Conservation (phyloP, 352 stramenopile species). For the Globisporangium splendens region DNA sequence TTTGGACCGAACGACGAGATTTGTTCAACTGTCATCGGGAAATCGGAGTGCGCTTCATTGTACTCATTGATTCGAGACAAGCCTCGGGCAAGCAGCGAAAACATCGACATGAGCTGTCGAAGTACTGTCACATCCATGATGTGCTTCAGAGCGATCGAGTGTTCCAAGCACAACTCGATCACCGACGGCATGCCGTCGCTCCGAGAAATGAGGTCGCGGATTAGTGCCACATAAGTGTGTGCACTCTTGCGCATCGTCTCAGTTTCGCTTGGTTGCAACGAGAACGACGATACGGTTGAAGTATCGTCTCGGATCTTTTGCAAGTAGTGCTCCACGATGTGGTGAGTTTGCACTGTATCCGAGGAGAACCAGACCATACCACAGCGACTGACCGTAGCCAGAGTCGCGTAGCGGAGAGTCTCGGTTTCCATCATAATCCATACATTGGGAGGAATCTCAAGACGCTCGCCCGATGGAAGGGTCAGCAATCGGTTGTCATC, state of each 20-base stretch:
- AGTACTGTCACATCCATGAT: conserved; percentile 96
- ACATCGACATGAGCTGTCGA: conserved; percentile 95
- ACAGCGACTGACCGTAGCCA: conserved; percentile 99
- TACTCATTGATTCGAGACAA: conserved; percentile 96
- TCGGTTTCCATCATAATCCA: conserved; percentile 99
- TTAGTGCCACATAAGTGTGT: conserved; percentile 53
- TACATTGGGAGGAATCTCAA: conserved; percentile 98
- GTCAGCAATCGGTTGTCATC: conserved; percentile 99
- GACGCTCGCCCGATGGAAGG: conserved; percentile 97
- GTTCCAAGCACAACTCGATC: conserved; percentile 91
- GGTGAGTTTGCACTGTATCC: conserved; percentile 91
- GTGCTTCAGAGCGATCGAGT: conserved; percentile 89
- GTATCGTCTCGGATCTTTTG: conserved; percentile 65
- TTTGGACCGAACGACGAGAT: conserved; percentile 95
- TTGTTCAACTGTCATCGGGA: conserved; percentile 96
- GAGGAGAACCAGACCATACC: conserved; percentile 99
- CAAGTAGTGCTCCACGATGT: conserved; percentile 90
- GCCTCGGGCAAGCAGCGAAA: conserved; percentile 93
- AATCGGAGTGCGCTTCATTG: conserved; percentile 98
- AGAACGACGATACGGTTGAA: conserved; percentile 61
- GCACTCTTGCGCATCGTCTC: conserved; percentile 66
- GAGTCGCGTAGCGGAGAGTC: conserved; percentile 96
- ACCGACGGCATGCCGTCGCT: conserved; percentile 65
- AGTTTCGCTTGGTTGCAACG: conserved; percentile 59
- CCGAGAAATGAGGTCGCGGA: conserved; percentile 57